A percentile compares a stretch with the other conserved stretches of the same genome.
phyloP scores from a whole-genome alignment of 1,284 basidiomycete genomes.

The Fomitiporia mediterranea region DNA sequence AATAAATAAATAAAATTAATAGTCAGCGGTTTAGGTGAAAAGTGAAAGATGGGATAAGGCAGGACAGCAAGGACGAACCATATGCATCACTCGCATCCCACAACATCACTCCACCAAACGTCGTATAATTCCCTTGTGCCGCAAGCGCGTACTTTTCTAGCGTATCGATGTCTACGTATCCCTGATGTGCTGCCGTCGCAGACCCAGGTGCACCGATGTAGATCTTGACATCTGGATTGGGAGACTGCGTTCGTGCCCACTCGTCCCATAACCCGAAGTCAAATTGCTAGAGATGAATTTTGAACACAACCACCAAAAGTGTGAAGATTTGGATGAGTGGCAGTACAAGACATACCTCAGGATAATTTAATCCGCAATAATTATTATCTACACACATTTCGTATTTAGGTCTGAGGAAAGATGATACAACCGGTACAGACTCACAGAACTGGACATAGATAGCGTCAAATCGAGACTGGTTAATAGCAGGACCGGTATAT shows the following conservation, averaged over 20 bases:
- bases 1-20: neutral
- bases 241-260: constrained; percentile 24
- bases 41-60: too few relatives aligned
- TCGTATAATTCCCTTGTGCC: constrained; percentile 20
- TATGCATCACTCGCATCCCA: constrained; percentile 22
- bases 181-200: constrained; percentile 22
- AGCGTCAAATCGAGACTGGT: constrained; percentile 24
- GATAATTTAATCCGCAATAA: constrained; percentile 23
- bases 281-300: constrained; percentile 17
- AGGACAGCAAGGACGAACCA: too few relatives aligned
- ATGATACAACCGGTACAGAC: neutral
- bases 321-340: neutral
- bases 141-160: constrained; percentile 20
- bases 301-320: too few relatives aligned
- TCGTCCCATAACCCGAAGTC: constrained; percentile 22
- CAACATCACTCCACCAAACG: constrained; percentile 21
- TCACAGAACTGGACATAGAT: constrained; percentile 27
- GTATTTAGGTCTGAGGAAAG: neutral
- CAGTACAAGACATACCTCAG: constrained; percentile 17
- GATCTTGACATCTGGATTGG: constrained; percentile 26
- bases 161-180: constrained; percentile 20
- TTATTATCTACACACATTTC: constrained; percentile 22
- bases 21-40: too few relatives aligned
- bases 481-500: constrained; percentile 23
- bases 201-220: constrained; percentile 27